Conservation (phyloP, 441 rosid species). For the Lagerstroemia fauriei region DNA sequence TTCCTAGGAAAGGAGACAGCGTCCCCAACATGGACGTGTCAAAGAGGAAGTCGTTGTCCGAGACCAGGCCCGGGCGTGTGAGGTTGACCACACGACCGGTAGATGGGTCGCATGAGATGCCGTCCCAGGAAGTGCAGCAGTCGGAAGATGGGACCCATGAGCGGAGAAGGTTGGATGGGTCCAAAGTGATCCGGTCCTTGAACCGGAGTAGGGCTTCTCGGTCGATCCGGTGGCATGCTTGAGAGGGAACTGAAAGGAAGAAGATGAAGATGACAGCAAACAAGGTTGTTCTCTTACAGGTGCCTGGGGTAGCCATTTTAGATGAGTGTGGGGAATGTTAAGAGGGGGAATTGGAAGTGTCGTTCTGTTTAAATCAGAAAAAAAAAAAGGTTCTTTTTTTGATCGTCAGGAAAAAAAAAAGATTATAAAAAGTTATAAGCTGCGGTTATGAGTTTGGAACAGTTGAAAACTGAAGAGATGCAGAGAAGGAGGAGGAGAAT, state of each 20-base stretch:
- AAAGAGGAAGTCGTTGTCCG: slow-evolving; percentile 33
- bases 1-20: slow-evolving; percentile 51
- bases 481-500: no score
- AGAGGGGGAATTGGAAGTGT: neutral
- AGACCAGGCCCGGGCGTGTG: slow-evolving; percentile 41
- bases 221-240: slow-evolving; percentile 42
- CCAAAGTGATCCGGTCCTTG: slow-evolving; percentile 45
- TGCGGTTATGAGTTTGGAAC: no score
- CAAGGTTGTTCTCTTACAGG: slow-evolving; percentile 1
- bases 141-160: slow-evolving; percentile 49
- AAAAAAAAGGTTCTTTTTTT: no score
- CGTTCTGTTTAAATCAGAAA: no score
- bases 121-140: slow-evolving; percentile 60
- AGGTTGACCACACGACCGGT: slow-evolving; percentile 45
- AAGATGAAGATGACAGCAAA: slow-evolving; percentile 20
- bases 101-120: slow-evolving; percentile 44
- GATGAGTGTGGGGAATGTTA: neutral
- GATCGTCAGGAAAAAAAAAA: no score
- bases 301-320: slow-evolving; percentile 32
- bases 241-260: neutral
- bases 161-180: slow-evolving; percentile 47
- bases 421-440: no score
- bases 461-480: no score
- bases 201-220: slow-evolving; percentile 50
- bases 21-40: slow-evolving; percentile 54